Base-by-base conservation (phyloP, 441 rosid genomes). In the Adansonia gregorii region DNA sequence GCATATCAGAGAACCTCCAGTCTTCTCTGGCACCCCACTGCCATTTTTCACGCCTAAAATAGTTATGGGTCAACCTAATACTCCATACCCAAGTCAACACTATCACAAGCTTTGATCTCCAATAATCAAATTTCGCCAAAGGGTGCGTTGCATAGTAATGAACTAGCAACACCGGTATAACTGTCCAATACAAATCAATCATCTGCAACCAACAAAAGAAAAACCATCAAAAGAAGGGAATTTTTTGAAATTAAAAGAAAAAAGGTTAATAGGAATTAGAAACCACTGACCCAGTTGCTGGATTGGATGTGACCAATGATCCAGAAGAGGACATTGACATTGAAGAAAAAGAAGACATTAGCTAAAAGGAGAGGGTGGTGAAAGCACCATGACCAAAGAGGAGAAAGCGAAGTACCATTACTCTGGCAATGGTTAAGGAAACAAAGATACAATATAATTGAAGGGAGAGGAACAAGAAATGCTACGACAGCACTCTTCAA, bases 111-210 rank as follows among this genome's bases (percentile, higher is more conserved):
- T 78, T 87, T 6, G 99, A 95, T 78, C 98, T 89, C 93, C 85
- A 88, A 75, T 69, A 58, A 68, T 91, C 83, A 73, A 81, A 95
- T 27, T 81, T 82, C 4, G 81, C 91, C 83, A 87, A 75, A 39
- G 99, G 99, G 82, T 90, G 90, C 9, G 88, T 80, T 2, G 92
- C 90, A 15, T 89, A 95, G 89, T 86, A 94, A 79, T 91, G 91
- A 82, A 85, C 93, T 60, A 96, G 74, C 97, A 96, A 63, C 49
- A 94, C 89, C 0, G 97, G 99, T 75, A 96, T 90, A 70, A 94
- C 96, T 14, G 99, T 93, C 99, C 99, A 93, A 64, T 93, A 96
- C 86, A 90, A 83, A 85, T 93, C 97, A 66, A 96, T 96, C 97
- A 94, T 94, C 98, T 95, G 83, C 81, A 64, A 41, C 43, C 77